These are phyloP conservation scores for Angomonas deanei DNA, from an alignment of 208 protist genomes.

Conservation along the genomic window DNA sequence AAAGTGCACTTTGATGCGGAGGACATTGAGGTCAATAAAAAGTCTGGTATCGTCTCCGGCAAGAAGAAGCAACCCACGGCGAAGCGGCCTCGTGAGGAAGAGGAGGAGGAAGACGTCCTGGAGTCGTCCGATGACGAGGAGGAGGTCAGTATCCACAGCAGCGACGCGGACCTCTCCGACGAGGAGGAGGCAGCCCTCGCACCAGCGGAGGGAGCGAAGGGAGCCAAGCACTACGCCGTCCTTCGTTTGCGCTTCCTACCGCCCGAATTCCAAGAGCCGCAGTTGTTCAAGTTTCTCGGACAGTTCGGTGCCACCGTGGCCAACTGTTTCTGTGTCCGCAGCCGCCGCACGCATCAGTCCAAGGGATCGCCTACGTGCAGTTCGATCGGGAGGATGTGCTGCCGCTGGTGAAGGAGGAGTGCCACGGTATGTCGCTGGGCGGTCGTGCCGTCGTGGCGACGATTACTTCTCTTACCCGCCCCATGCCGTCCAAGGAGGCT, in stretches of 20 bases:
- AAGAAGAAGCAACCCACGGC: constrained; percentile 18
- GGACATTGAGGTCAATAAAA: constrained; percentile 11
- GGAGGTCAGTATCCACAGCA: constrained; percentile 21
- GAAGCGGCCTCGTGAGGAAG: constrained; percentile 37
- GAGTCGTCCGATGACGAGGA: constrained; percentile 16
- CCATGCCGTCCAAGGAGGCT: constrained; percentile 70
- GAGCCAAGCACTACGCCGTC: constrained; percentile 42
- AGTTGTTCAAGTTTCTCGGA: constrained; percentile 83
- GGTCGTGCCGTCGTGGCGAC: constrained; percentile 61
- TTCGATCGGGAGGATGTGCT: constrained; percentile 71
- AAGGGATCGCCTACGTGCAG: constrained; percentile 87
- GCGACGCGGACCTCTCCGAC: constrained; percentile 16
- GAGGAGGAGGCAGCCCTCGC: constrained; percentile 41
- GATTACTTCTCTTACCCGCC: constrained; percentile 50
- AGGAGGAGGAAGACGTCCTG: constrained; percentile 14
- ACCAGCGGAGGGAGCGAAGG: constrained; percentile 25
- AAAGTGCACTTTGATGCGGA: constrained; percentile 18
- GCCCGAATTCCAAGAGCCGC: constrained; percentile 78
- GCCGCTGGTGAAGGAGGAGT: constrained; percentile 73
- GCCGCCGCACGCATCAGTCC: constrained; percentile 76
- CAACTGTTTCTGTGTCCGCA: constrained; percentile 88
- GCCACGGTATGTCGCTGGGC: constrained; percentile 80
- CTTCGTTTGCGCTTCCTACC: constrained; percentile 82
- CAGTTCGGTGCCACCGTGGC: constrained; percentile 81
- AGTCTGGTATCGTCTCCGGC: not conserved